Conservation (phyloP, 2,329 filamentous ascomycete genomes). For the Alternaria sp. region DNA sequence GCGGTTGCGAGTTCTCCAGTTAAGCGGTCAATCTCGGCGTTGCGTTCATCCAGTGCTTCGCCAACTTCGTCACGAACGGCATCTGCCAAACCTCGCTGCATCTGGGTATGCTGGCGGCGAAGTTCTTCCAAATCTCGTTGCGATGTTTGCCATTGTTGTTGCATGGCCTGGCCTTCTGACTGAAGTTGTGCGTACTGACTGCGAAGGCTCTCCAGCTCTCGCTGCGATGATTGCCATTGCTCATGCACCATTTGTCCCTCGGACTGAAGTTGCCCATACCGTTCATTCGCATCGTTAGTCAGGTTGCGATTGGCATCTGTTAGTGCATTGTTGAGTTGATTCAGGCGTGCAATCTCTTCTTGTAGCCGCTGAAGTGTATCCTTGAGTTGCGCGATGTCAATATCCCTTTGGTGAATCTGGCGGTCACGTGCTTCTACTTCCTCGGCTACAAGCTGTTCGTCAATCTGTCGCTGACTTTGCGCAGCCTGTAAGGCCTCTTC, state of each 20-base stretch:
- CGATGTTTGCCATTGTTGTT: constrained; percentile 66
- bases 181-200: constrained; percentile 72
- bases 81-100: constrained; percentile 70
- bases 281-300: constrained; percentile 76
- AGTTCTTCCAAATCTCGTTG: constrained; percentile 74
- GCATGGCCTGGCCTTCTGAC: constrained; percentile 66
- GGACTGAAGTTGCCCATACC: constrained; percentile 70
- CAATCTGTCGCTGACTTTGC: constrained; percentile 63
- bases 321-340: constrained; percentile 83
- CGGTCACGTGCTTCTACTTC: constrained; percentile 71
- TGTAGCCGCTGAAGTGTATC: constrained; percentile 81
- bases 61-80: constrained; percentile 69
- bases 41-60: constrained; percentile 77
- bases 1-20: constrained; percentile 80
- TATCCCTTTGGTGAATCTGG: constrained; percentile 81
- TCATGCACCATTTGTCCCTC: constrained; percentile 10
- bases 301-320: constrained; percentile 80
- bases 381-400: constrained; percentile 84
- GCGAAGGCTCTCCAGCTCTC: constrained; percentile 3
- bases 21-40: constrained; percentile 81
- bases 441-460: constrained; percentile 59
- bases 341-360: constrained; percentile 81
- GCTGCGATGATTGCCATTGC: constrained; percentile 3
- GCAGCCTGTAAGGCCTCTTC: constrained; percentile 70
- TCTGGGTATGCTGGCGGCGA: constrained; percentile 68